phyloP scores from a whole-genome alignment of 2,329 filamentous ascomycete genomes.

The Fusarium liriodendri region DNA sequence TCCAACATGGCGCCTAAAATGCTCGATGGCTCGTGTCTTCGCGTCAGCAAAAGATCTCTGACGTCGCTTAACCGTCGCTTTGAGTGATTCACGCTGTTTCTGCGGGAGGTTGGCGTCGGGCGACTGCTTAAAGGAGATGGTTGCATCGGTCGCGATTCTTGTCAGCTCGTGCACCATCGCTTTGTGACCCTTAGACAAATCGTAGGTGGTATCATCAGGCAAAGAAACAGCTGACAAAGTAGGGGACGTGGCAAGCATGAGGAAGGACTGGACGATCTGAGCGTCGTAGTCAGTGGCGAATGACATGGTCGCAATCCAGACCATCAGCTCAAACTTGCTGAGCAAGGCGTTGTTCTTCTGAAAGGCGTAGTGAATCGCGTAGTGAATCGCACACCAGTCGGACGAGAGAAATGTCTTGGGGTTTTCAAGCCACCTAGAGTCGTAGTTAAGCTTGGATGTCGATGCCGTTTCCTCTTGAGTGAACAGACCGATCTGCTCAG shows the following conservation, averaged over 20 bases:
- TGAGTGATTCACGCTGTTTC: not conserved
- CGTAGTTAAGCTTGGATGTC: conserved; percentile 15
- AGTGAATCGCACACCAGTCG: conserved; percentile 32
- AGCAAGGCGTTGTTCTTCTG: conserved; percentile 16
- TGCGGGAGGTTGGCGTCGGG: not conserved
- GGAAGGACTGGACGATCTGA: conserved; percentile 22
- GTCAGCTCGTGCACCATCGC: not conserved
- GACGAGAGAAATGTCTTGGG: not conserved
- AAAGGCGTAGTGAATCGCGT: conserved; percentile 29
- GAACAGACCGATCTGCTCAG: not conserved
- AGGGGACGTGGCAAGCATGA: conserved; percentile 11
- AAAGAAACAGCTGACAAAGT: not conserved
- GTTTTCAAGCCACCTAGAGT: conserved; percentile 26
- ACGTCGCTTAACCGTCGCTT: not conserved
- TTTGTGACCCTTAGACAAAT: conserved; percentile 2
- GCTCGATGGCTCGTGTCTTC: not conserved
- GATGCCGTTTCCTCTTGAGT: not conserved
- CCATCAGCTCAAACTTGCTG: conserved; percentile 26
- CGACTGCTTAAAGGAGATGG: not conserved
- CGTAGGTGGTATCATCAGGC: not conserved
- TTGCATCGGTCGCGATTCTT: not conserved
- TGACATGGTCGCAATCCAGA: conserved; percentile 29
- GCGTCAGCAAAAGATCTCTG: not conserved
- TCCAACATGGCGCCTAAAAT: not conserved
- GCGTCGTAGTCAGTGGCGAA: conserved; percentile 16